These are phyloP conservation scores for Coemansia sp. DNA, from an alignment of 192 early-diverging fungal species.

Conservation along the genomic window DNA sequence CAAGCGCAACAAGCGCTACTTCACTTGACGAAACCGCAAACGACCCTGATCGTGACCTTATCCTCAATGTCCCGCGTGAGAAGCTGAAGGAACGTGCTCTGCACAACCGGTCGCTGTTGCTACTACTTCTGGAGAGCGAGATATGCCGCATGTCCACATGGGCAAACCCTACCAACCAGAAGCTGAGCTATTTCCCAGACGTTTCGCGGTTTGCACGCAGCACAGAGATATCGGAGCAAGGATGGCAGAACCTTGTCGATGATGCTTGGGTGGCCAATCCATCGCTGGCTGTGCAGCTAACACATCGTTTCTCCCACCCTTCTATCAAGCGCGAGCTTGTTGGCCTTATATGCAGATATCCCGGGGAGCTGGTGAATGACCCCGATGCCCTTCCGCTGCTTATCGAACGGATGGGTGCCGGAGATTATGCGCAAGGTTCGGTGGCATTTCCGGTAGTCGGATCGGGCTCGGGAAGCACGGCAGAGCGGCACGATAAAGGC, in stretches of 20 bases:
- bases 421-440: not conserved
- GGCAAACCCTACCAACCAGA: conserved; percentile 71
- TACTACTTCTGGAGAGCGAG: conserved; percentile 89
- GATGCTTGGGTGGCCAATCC: conserved; percentile 87
- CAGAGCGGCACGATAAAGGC: not conserved
- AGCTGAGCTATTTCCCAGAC: conserved; percentile 33
- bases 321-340: conserved; percentile 67
- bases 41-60: conserved; percentile 11
- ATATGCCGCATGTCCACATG: conserved; percentile 80
- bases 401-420: conserved; percentile 57
- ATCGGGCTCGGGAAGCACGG: not conserved
- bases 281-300: conserved; percentile 76
- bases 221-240: conserved; percentile 57
- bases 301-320: conserved; percentile 70
- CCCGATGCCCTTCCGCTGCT: conserved; percentile 75
- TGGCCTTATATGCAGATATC: conserved; percentile 62
- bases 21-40: conserved; percentile 23
- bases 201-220: conserved; percentile 26
- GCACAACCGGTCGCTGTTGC: conserved; percentile 57
- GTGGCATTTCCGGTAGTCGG: not conserved
- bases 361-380: conserved; percentile 65
- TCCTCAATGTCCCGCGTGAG: conserved; percentile 37
- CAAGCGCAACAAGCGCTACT: conserved; percentile 29
- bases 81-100: conserved; percentile 33
- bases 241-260: conserved; percentile 72